phyloP scores from a whole-genome alignment of 371 early-diverging fungal species.

The Rhizopus microsporus region DNA sequence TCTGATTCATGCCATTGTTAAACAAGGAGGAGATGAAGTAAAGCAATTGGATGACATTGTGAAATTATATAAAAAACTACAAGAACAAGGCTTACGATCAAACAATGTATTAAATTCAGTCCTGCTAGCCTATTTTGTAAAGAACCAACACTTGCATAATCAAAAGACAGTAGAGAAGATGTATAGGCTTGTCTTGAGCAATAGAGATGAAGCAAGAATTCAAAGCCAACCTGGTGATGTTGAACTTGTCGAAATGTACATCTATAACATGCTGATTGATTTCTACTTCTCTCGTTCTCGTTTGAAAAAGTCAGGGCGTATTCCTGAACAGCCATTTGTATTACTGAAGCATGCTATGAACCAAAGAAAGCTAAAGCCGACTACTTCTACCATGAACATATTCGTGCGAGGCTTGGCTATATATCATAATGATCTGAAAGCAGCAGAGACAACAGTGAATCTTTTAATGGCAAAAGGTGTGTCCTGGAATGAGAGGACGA shows the following conservation, averaged over 20 bases:
- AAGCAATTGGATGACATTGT: constrained; percentile 14
- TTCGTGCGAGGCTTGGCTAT: constrained; percentile 42
- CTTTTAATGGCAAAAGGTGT: constrained; percentile 24
- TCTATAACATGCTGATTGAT: constrained; percentile 51
- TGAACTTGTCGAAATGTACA: constrained; percentile 14
- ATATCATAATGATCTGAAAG: constrained; percentile 30
- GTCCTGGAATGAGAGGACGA: constrained; percentile 34
- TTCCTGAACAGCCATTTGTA: constrained; percentile 21
- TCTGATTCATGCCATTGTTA: constrained; percentile 39
- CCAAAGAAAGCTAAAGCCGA: constrained; percentile 22
- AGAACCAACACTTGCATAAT: constrained; percentile 10
- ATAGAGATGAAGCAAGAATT: constrained; percentile 9
- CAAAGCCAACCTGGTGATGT: constrained; percentile 11
- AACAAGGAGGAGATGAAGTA: constrained; percentile 15
- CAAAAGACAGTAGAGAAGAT: constrained; percentile 11
- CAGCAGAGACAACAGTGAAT: constrained; percentile 31
- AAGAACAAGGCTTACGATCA: constrained; percentile 13
- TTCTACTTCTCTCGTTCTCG: constrained; percentile 40
- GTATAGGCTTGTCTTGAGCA: constrained; percentile 25
- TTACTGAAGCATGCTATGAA: constrained; percentile 30
- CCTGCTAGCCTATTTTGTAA: constrained; percentile 32
- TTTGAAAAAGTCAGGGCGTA: constrained; percentile 12
- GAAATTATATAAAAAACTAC: constrained; percentile 24
- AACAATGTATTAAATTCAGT: constrained; percentile 33
- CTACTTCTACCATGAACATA: constrained; percentile 38